Evolutionary conservation across 2,329 filamentous ascomycete species (phyloP).

Genomic region (Botryotinia calthae): DNA sequence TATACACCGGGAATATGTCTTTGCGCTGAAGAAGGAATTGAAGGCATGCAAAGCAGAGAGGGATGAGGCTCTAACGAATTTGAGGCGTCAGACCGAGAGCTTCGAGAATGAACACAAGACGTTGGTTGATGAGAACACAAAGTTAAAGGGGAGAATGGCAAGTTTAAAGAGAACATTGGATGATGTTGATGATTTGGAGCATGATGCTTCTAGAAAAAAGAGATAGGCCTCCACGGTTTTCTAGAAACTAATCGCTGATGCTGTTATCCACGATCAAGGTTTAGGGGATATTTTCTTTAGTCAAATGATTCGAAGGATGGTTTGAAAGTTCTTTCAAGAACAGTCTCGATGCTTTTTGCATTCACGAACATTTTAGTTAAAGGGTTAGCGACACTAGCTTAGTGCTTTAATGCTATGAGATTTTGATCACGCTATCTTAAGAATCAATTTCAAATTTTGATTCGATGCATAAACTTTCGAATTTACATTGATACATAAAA

Average conservation of each 20-base stretch:
- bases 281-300: background rate
- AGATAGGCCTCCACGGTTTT: background rate
- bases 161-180: background rate
- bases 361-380: background rate
- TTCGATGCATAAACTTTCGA: rapidly evolving
- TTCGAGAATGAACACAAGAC: background rate
- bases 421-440: background rate
- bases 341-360: background rate
- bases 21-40: background rate
- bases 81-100: background rate
- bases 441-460: rapidly evolving
- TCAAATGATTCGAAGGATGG: rapidly evolving
- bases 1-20: background rate
- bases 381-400: conserved; percentile 11
- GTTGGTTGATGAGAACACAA: background rate
- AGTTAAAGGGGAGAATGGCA: background rate
- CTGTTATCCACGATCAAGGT: no score
- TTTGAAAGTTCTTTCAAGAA: background rate
- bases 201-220: background rate
- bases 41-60: background rate
- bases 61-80: background rate
- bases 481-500: rapidly evolving
- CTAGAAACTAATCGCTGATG: background rate
- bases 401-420: background rate
- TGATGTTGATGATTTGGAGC: background rate